Evolutionary conservation across 1,139 yeast genomes (phyloP).

Genomic region (Debaryomyces fabryi): DNA sequence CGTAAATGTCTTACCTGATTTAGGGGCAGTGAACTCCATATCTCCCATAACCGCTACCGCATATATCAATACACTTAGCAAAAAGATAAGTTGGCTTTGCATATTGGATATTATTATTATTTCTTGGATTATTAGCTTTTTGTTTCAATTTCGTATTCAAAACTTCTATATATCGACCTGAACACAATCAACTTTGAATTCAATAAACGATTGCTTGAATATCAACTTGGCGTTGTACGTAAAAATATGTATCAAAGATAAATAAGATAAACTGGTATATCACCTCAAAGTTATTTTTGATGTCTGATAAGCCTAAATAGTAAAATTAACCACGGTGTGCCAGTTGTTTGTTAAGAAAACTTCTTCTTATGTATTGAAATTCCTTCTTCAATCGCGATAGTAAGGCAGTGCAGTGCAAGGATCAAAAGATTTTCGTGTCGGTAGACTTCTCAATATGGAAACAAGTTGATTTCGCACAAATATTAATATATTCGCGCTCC

Average conservation of each 20-base stretch:
- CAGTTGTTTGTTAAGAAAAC: background rate
- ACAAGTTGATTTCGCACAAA: background rate
- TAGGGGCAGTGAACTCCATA: conserved; percentile 58
- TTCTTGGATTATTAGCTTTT: background rate
- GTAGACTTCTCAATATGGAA: background rate
- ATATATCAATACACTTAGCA: conserved; percentile 12
- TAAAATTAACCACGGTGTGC: background rate
- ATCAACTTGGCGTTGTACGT: background rate
- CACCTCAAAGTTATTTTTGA: background rate
- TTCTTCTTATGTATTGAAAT: background rate
- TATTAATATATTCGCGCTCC: background rate
- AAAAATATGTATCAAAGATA: background rate
- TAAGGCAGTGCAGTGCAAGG: conserved; percentile 5
- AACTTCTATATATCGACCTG: background rate
- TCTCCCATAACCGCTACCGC: conserved; percentile 43
- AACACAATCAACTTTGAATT: background rate
- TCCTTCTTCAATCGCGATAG: conserved; percentile 4
- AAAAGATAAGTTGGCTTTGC: conserved; percentile 9
- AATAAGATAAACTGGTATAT: background rate
- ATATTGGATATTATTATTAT: background rate
- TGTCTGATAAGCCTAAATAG: background rate
- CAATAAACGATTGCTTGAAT: conserved; percentile 4
- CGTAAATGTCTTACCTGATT: conserved; percentile 47
- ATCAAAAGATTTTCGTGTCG: conserved; percentile 3
- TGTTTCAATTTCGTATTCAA: background rate